A percentile compares a stretch with the other conserved stretches of the same genome.
Conservation (phyloP, 176 grass and related monocot species). For the Typha latifolia region DNA sequence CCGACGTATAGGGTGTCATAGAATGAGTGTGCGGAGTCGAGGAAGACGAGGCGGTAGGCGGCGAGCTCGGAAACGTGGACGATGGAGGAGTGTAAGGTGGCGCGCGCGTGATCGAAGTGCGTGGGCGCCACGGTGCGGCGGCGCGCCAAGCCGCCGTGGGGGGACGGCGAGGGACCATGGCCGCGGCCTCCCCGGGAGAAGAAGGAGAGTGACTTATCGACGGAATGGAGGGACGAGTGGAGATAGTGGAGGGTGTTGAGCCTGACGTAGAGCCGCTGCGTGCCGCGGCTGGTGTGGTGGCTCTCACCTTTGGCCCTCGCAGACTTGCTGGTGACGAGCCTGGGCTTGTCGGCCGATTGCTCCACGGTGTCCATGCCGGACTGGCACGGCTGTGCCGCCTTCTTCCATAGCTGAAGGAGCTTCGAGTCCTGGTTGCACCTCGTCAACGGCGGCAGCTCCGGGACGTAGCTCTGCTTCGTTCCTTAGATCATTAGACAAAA, state of each 20-base stretch:
- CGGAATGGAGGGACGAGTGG: constrained; percentile 35
- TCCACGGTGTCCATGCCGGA: constrained; percentile 17
- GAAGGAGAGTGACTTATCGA: constrained; percentile 37
- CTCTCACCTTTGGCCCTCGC: background rate
- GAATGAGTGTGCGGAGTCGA: constrained; percentile 36
- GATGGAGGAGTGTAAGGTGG: constrained; percentile 24
- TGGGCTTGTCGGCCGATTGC: constrained; percentile 16
- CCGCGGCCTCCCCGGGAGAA: constrained; percentile 12
- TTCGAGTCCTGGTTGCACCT: constrained; percentile 69
- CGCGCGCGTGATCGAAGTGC: constrained; percentile 36
- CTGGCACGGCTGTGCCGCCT: constrained; percentile 27
- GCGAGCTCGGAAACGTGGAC: constrained; percentile 45
- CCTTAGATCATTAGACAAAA: constrained; percentile 13
- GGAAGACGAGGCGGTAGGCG: constrained; percentile 57
- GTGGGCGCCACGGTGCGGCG: constrained; percentile 1
- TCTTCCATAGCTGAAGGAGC: constrained; percentile 50
- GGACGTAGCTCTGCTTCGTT: constrained; percentile 42
- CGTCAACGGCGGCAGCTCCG: constrained; percentile 41
- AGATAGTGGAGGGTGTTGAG: constrained; percentile 75
- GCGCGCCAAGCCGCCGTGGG: background rate
- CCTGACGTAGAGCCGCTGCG: constrained; percentile 34
- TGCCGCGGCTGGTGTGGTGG: constrained; percentile 34
- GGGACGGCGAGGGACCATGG: constrained; percentile 15
- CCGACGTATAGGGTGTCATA: constrained; percentile 45
- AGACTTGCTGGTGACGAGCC: constrained; percentile 21